Percentiles rank a stretch among this genome's conserved stretches.
These are phyloP conservation scores for Calocybe gangraenosa DNA, from an alignment of 768 basidiomycete genomes.

Conservation along the genomic window DNA sequence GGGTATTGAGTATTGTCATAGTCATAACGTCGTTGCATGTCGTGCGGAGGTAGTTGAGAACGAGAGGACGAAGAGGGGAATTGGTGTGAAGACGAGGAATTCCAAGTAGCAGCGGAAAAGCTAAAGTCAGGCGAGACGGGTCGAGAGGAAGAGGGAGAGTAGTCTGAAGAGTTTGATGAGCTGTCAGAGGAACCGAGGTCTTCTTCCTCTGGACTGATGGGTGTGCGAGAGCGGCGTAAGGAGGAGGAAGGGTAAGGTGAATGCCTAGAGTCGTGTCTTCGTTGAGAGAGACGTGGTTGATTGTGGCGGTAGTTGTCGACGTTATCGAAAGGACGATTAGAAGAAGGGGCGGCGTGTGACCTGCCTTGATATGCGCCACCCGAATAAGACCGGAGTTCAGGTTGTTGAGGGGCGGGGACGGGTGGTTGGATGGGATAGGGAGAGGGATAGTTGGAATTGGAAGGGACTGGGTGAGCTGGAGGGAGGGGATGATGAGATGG, in stretches of 20 bases:
- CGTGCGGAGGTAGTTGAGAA: background rate
- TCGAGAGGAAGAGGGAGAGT: background rate
- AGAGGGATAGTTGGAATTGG: background rate
- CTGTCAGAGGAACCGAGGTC: conserved; percentile 7
- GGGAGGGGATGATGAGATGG: background rate
- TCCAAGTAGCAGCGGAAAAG: conserved; percentile 10
- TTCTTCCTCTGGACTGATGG: conserved; percentile 7
- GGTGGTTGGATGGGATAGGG: background rate
- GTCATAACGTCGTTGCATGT: background rate
- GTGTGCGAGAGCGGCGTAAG: background rate
- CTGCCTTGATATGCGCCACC: conserved; percentile 7
- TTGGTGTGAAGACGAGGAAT: too few species aligned
- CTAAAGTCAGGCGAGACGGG: background rate
- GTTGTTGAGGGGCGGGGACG: background rate
- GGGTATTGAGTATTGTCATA: background rate
- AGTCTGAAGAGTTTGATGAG: background rate
- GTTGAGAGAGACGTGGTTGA: background rate
- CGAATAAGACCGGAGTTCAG: background rate
- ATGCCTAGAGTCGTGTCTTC: background rate
- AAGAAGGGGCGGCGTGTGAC: conserved; percentile 1
- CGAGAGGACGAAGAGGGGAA: too few species aligned
- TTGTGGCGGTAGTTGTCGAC: background rate
- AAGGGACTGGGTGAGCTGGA: background rate
- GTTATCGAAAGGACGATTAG: background rate
- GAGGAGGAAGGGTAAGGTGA: background rate